These are phyloP conservation scores for Apodospora peruviana DNA, from an alignment of 495 filamentous ascomycete genomes.

Conservation along the genomic window DNA sequence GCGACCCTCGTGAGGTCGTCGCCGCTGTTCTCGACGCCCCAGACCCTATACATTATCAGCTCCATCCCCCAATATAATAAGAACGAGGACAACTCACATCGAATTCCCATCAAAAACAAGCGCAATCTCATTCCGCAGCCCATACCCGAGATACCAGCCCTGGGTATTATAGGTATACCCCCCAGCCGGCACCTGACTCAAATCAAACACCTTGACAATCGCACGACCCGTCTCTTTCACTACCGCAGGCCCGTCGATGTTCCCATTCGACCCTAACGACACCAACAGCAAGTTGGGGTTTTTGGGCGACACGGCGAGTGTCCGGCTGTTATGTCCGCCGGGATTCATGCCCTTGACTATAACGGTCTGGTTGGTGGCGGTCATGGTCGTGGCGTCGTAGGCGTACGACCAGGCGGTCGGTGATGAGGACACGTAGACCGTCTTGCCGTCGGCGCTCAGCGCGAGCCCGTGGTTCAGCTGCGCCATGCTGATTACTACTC, in stretches of 20 bases:
- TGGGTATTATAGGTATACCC: slow-evolving; percentile 47
- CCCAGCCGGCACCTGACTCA: slow-evolving; percentile 34
- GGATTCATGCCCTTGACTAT: slow-evolving; percentile 52
- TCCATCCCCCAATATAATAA: background rate
- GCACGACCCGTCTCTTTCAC: slow-evolving; percentile 48
- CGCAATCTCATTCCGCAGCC: slow-evolving; percentile 62
- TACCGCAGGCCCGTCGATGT: slow-evolving; percentile 49
- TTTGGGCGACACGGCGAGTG: slow-evolving; percentile 44
- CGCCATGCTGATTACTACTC: slow-evolving; percentile 30
- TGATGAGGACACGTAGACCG: slow-evolving; percentile 55
- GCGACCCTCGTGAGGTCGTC: slow-evolving; percentile 51
- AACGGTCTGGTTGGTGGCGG: slow-evolving; percentile 37
- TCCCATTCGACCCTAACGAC: slow-evolving; percentile 50
- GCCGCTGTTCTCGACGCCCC: slow-evolving; percentile 59
- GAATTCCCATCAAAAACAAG: slow-evolving; percentile 46
- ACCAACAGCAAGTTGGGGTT: slow-evolving; percentile 48
- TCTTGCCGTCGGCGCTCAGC: slow-evolving; percentile 55
- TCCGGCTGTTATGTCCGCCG: slow-evolving; percentile 55
- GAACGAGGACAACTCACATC: background rate
- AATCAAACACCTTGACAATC: slow-evolving; percentile 57
- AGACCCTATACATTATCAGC: background rate
- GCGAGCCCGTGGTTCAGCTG: slow-evolving; percentile 60
- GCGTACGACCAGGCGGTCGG: slow-evolving; percentile 53
- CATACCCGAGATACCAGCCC: slow-evolving; percentile 57
- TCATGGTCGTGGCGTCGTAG: slow-evolving; percentile 47